Evolutionary conservation across 1,139 yeast genomes (phyloP), one percentile per base, ranked within the genome.

Genomic region (Suhomyces coccinellae): DNA sequence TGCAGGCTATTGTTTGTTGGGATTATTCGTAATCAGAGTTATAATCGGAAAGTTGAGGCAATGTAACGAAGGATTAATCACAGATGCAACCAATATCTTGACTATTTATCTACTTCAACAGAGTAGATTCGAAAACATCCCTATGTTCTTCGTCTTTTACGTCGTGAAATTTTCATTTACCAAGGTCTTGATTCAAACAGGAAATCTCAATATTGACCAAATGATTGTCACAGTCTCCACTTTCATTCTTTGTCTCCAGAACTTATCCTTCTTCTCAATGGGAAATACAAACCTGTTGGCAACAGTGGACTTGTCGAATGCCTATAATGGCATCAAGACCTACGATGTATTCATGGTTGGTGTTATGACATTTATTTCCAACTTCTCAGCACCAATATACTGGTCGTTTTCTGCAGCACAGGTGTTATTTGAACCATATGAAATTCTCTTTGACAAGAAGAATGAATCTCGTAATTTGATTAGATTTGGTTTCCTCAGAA

Each of bases 251-350:
- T 57, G 72, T 43, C 56, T 88, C 39, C 95, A 90, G 59, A 84
- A 88, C 54, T 70, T 89, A 38, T 71, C 93, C 0, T 93, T 91
- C 59, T 93, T 88, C 67, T 87, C 89, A 11, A 77, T 86, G 66
- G 98, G 98, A 0, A 89, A 88, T 45, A 90, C 98, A 0, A 93
- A 93, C 59, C 90, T 96, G 40, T 75, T 93, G 54, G 95, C 97
- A 0, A 86, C 97, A 0, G 83, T 93, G 20, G 97, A 93, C 57
- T 73, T 93, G 26, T 82, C 96, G 0, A 90, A 93, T 61, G 91
- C 97, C 0, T 93, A 93, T 62, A 93, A 93, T 60, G 99, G 99
- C 0, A 73, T 91, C 6, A 75, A 73, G 30, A 63, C 76, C 32
- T 95, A 90, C 59, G 80, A 85, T 52, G 78, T 90, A 12, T 58